These are phyloP conservation scores for Hortiboletus flavorubellus DNA, from an alignment of 768 basidiomycete genomes.

Conservation along the genomic window DNA sequence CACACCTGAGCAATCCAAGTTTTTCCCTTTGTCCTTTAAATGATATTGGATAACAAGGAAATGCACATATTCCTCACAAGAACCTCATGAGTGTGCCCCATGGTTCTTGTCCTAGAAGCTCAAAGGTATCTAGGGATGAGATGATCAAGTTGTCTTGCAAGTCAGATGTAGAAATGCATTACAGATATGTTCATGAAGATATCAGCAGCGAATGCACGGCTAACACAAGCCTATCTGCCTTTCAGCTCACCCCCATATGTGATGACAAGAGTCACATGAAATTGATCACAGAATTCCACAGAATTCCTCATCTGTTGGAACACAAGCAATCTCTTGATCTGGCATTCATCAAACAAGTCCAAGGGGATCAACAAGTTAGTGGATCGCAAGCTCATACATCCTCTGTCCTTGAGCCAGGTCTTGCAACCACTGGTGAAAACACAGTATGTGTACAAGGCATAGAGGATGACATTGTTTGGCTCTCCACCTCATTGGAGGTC, in stretches of 20 bases:
- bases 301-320: background rate
- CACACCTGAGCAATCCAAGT: too few relatives aligned
- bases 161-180: background rate
- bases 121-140: slow-evolving; percentile 2
- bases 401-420: background rate
- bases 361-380: background rate
- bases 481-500: background rate
- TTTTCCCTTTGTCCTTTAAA: background rate
- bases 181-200: background rate
- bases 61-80: background rate
- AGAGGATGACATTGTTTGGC: background rate
- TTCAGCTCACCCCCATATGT: background rate
- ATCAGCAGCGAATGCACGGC: background rate
- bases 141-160: background rate
- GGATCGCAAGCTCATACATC: background rate
- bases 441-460: background rate
- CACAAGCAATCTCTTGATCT: background rate
- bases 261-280: background rate
- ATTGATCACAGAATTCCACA: background rate
- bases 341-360: background rate
- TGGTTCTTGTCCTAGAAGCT: background rate
- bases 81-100: background rate
- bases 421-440: background rate
- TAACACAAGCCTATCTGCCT: background rate
- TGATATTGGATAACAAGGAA: background rate